A percentile compares a stretch with the other conserved stretches of the same genome.
phyloP scores from a whole-genome alignment of 306 rosid species.

The Clitoria ternatea region DNA sequence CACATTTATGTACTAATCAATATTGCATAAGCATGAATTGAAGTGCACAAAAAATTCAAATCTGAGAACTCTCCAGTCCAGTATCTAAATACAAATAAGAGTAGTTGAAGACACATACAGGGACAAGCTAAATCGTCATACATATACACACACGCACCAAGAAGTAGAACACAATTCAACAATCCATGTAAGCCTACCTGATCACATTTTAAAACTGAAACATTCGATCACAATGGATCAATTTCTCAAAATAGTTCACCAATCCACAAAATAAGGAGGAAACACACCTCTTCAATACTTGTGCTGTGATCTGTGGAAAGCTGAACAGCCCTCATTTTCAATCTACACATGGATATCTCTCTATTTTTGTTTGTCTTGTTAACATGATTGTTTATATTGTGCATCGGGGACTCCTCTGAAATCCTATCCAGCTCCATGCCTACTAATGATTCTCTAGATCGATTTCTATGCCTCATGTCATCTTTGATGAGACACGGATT shows the following conservation, averaged over 20 bases:
- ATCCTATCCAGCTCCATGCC: slow-evolving; percentile 68
- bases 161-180: neutral
- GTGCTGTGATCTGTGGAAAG: slow-evolving; percentile 72
- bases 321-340: slow-evolving; percentile 68
- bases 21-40: neutral
- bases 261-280: neutral
- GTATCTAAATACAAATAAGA: neutral
- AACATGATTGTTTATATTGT: slow-evolving; percentile 44
- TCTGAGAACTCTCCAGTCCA: neutral
- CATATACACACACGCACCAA: neutral
- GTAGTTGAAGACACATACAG: neutral
- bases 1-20: neutral
- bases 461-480: slow-evolving; percentile 49
- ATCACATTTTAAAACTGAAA: slow-evolving; percentile 7
- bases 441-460: slow-evolving; percentile 59
- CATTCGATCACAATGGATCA: neutral
- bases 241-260: slow-evolving; percentile 5
- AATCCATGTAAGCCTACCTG: neutral
- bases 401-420: slow-evolving; percentile 68
- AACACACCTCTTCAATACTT: slow-evolving; percentile 48
- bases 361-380: slow-evolving; percentile 51
- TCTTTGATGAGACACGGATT: slow-evolving; percentile 44
- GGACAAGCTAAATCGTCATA: neutral
- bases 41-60: neutral
- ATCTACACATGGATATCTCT: slow-evolving; percentile 52